These are phyloP conservation scores for Lithohypha guttulata DNA, from an alignment of 2,329 filamentous ascomycete genomes.

Conservation along the genomic window DNA sequence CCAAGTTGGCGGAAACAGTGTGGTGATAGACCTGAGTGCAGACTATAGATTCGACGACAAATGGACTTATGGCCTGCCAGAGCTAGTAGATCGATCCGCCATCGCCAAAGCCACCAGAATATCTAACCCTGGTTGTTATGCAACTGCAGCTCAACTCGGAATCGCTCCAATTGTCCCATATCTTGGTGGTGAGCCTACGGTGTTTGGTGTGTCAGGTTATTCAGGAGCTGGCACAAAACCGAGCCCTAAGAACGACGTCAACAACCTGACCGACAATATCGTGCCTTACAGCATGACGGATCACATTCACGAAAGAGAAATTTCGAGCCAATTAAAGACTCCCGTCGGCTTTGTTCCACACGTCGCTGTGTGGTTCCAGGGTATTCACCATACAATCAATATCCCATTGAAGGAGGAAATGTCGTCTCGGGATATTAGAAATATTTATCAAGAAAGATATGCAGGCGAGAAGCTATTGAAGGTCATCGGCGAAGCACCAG, in stretches of 20 bases:
- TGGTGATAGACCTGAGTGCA: constrained; percentile 90
- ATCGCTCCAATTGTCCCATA: constrained; percentile 72
- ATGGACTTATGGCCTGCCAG: constrained; percentile 87
- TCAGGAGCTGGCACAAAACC: constrained; percentile 92
- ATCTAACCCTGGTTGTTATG: constrained; percentile 88
- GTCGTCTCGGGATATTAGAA: constrained; percentile 82
- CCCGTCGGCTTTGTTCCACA: constrained; percentile 82
- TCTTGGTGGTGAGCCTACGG: constrained; percentile 65
- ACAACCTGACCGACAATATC: constrained; percentile 72
- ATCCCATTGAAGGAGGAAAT: constrained; percentile 78
- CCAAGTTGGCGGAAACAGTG: constrained; percentile 55
- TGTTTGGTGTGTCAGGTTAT: constrained; percentile 90
- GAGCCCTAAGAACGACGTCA: constrained; percentile 82
- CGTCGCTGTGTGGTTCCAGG: constrained; percentile 93
- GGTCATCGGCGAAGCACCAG: constrained; percentile 75
- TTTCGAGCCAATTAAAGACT: constrained; percentile 63
- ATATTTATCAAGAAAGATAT: constrained; percentile 92
- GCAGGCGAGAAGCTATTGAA: constrained; percentile 93
- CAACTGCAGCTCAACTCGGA: constrained; percentile 81
- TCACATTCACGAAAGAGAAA: constrained; percentile 91
- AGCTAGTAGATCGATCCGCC: constrained; percentile 64
- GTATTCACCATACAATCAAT: constrained; percentile 84
- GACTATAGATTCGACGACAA: constrained; percentile 81
- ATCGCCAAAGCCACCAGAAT: constrained; percentile 74
- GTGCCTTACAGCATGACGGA: constrained; percentile 86